Percentiles rank a stretch among this genome's conserved stretches.
These are phyloP conservation scores for Penicillium sp. DNA, from an alignment of 2,329 filamentous ascomycete genomes.

Conservation along the genomic window DNA sequence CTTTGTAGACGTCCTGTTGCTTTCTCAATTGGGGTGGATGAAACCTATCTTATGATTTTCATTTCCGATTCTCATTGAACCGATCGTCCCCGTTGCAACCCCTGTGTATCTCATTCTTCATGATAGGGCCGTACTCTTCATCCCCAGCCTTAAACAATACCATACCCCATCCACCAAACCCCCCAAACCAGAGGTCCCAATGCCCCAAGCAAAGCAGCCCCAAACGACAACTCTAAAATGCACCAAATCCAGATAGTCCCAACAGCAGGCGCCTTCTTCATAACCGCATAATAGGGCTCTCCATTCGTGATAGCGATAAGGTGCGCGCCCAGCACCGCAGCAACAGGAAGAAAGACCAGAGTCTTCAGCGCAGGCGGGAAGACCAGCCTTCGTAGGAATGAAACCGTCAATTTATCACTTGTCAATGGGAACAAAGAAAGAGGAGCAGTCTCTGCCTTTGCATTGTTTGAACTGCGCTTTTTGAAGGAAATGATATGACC, in stretches of 20 bases:
- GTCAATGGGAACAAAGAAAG: conserved; percentile 24
- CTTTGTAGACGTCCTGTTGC: background rate
- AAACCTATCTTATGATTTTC: background rate
- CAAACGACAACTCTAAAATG: conserved; percentile 77
- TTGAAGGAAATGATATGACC: conserved; percentile 41
- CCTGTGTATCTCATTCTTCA: background rate
- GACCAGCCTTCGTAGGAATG: conserved; percentile 27
- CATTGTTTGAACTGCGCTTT: conserved; percentile 3
- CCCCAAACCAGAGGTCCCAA: conserved; percentile 51
- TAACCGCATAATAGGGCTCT: conserved; percentile 77
- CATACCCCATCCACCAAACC: conserved; percentile 54
- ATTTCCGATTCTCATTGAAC: background rate
- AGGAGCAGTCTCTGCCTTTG: background rate
- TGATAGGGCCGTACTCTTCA: background rate
- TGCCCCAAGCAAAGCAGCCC: conserved; percentile 59
- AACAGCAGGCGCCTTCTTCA: conserved; percentile 87
- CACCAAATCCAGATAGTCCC: conserved; percentile 93
- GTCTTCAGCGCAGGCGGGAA: conserved; percentile 35
- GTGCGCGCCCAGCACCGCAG: conserved; percentile 63
- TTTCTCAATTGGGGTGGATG: background rate
- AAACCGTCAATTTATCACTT: conserved; percentile 22
- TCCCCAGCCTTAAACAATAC: conserved; percentile 29
- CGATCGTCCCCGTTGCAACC: background rate
- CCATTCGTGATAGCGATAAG: conserved; percentile 78
- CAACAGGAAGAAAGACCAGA: conserved; percentile 31